phyloP scores from a whole-genome alignment of 2,329 filamentous ascomycete genomes.

The Colletotrichum acutatum region DNA sequence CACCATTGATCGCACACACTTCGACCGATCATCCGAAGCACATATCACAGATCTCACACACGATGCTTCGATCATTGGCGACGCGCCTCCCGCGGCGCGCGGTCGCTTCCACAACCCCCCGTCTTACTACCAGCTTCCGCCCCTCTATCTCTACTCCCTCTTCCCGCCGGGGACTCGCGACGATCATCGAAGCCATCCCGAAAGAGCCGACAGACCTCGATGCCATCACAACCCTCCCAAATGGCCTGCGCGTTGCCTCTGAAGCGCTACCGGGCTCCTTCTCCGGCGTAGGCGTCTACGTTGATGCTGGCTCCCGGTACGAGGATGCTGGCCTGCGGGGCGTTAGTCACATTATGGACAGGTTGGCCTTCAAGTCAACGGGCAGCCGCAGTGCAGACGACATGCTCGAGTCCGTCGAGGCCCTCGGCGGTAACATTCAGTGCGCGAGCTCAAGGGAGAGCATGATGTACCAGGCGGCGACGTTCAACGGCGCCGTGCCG shows the following conservation, averaged over 20 bases:
- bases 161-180: conserved; percentile 24
- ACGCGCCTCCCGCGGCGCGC: conserved; percentile 34
- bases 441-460: conserved; percentile 95
- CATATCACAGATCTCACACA: background rate
- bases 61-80: conserved; percentile 37
- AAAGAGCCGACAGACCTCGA: conserved; percentile 86
- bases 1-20: background rate
- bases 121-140: conserved; percentile 13
- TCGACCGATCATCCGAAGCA: background rate
- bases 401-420: conserved; percentile 89
- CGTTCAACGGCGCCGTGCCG: conserved; percentile 93
- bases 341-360: conserved; percentile 95
- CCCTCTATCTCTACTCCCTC: background rate
- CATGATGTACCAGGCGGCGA: conserved; percentile 98
- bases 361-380: conserved; percentile 94
- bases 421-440: conserved; percentile 93
- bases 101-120: background rate
- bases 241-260: conserved; percentile 93
- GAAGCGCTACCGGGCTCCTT: conserved; percentile 96
- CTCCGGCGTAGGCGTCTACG: conserved; percentile 92
- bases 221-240: conserved; percentile 86
- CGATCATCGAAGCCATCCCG: conserved; percentile 35
- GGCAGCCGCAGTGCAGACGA: conserved; percentile 77
- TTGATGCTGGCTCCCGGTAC: conserved; percentile 94
- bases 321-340: conserved; percentile 87